phyloP scores from a whole-genome alignment of 2,329 filamentous ascomycete species.

The Trichoderma sp. region DNA sequence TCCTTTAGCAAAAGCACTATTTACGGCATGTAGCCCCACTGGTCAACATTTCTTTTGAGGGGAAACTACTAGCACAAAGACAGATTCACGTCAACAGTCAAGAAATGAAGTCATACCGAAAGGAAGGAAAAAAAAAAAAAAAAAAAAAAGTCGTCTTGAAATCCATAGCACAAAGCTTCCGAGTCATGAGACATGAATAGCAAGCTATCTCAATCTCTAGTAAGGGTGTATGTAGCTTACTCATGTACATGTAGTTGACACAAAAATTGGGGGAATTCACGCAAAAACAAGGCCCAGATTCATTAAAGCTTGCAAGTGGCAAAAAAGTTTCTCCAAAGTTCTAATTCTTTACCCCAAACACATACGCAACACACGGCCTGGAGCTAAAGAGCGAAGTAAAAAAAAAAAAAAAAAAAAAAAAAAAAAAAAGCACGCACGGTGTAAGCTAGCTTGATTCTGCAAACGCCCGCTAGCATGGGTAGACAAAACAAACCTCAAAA shows the following conservation, averaged over 20 bases:
- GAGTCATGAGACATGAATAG: neutral
- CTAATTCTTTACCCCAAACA: no score
- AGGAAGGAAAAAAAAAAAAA: neutral
- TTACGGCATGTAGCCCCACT: neutral
- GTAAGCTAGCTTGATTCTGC: neutral
- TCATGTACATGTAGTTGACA: no score
- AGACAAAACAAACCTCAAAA: no score
- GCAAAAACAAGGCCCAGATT: neutral
- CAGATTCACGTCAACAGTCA: no score
- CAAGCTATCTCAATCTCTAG: neutral
- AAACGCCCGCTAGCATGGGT: neutral
- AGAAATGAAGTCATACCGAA: neutral
- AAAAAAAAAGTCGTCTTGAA: neutral
- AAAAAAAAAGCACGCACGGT: neutral
- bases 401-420: neutral
- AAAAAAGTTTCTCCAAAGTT: neutral
- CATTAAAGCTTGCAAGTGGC: neutral
- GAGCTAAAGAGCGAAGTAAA: neutral
- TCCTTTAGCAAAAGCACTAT: neutral
- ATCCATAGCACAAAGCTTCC: neutral
- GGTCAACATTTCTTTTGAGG: no score
- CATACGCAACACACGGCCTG: no score
- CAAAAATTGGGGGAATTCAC: neutral
- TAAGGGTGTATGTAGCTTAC: neutral
- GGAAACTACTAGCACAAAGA: no score